Conservation (phyloP, 2,329 filamentous ascomycete species). For the Aspergillus sp. region DNA sequence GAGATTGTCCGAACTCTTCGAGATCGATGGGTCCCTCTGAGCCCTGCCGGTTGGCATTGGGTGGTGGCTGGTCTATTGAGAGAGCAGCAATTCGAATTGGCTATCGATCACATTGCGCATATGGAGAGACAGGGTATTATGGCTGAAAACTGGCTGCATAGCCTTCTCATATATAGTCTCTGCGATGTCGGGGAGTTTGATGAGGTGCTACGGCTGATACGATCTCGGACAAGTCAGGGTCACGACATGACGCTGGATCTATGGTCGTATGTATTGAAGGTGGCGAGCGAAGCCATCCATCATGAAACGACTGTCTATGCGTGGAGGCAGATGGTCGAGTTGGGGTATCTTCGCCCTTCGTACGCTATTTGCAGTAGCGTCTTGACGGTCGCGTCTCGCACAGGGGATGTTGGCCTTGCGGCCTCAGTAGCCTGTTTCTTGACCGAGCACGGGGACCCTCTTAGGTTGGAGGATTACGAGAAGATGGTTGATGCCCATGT, state of each 20-base stretch:
- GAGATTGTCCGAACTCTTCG: constrained; percentile 63
- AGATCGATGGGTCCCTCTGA: constrained; percentile 64
- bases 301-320: constrained; percentile 62
- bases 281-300: constrained; percentile 61
- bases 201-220: constrained; percentile 67
- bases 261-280: constrained; percentile 70
- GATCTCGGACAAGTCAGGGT: constrained; percentile 48
- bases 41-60: constrained; percentile 58
- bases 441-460: constrained; percentile 49
- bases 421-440: constrained; percentile 66
- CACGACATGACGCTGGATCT: constrained; percentile 51
- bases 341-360: constrained; percentile 56
- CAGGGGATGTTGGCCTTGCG: constrained; percentile 64
- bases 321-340: constrained; percentile 65
- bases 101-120: constrained; percentile 63
- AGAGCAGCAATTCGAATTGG: constrained; percentile 78
- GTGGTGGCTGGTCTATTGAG: constrained; percentile 71
- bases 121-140: constrained; percentile 55
- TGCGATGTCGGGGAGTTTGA: constrained; percentile 69
- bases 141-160: constrained; percentile 69
- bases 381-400: constrained; percentile 65
- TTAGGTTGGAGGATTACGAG: constrained; percentile 71
- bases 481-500: constrained; percentile 69
- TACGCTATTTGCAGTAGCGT: constrained; percentile 64
- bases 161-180: constrained; percentile 70